phyloP scores from a whole-genome alignment of 1,284 basidiomycete species.

The Trametes versicolor region DNA sequence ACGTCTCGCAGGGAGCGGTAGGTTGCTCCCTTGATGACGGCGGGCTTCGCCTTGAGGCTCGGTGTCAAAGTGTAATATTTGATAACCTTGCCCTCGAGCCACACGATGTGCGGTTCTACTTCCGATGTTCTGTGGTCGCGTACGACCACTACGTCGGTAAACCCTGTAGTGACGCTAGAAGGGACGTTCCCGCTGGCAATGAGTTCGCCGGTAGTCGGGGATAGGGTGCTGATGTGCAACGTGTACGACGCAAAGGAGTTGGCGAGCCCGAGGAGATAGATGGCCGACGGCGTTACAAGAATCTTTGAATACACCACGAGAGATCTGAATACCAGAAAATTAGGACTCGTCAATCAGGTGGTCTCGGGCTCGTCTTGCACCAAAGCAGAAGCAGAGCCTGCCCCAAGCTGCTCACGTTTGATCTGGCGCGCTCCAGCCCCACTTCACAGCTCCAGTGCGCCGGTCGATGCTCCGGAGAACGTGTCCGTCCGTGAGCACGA shows the following conservation, averaged over 20 bases:
- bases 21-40: slow-evolving; percentile 51
- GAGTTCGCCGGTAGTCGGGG: slow-evolving; percentile 63
- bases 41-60: slow-evolving; percentile 59
- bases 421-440: slow-evolving; percentile 75
- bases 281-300: slow-evolving; percentile 56
- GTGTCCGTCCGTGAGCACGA: slow-evolving; percentile 69
- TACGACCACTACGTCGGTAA: slow-evolving; percentile 55
- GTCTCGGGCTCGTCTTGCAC: too few species aligned
- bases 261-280: slow-evolving; percentile 77
- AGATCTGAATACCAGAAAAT: slow-evolving; percentile 53
- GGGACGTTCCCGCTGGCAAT: slow-evolving; percentile 64
- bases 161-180: slow-evolving; percentile 61
- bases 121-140: slow-evolving; percentile 37
- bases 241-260: slow-evolving; percentile 72
- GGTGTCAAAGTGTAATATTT: slow-evolving; percentile 63
- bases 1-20: slow-evolving; percentile 66
- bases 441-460: slow-evolving; percentile 59
- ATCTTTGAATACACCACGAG: slow-evolving; percentile 73
- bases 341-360: too few species aligned
- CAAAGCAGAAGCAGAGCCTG: too few species aligned
- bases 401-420: slow-evolving; percentile 60
- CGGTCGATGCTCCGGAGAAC: slow-evolving; percentile 60
- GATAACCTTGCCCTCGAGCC: slow-evolving; percentile 73
- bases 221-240: slow-evolving; percentile 70
- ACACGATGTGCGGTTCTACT: slow-evolving; percentile 58